Evolutionary conservation across 2,329 filamentous ascomycete species (phyloP), one percentile per base, ranked within the genome.

Genomic region (Incumbomyces lentus): DNA sequence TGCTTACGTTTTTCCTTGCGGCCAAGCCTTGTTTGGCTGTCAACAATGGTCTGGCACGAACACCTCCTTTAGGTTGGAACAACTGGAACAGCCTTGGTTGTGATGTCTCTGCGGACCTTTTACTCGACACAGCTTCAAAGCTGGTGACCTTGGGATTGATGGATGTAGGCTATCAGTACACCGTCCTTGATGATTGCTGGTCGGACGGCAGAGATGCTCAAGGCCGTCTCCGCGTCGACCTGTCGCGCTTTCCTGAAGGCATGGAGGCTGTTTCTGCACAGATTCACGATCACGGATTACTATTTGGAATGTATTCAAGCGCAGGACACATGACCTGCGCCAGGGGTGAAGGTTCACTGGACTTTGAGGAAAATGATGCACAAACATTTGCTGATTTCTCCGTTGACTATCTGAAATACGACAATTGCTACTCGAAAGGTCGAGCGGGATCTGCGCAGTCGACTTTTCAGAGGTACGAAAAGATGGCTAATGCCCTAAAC

Each of bases 361-460:
- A 69, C 8, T 66, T 72, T 52, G 75, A 76, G 55, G 64, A 68
- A 31, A 63, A 71, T 30, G 75, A 78, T 57, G 75, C 75, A 1
- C 59, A 70, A n/a, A 65, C 68, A 0, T 77, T 68, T 55, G 74
- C 74, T 1, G 60, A 59, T 8, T 75, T 72, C 71, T 72, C 68
- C 2, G 69, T 76, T 32, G 69, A 67, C 49, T 63, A 61, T 42
- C 39, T 49, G 13, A 51, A 52, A 56, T 76, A 76, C 54, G 74
- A 77, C 59, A 76, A 76, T 55, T 77, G 74, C 61, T 75, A 67
- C 56, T 74, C 75, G 50, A 62, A 68, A 48, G 74, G 73, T 10
- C 68, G 73, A 48, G 68, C 67, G 19, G 70, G 72, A 12, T 71
- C 64, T 2, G 62, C 68, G 0, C 60, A 68, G 47, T 57, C 70